Evolutionary conservation across 306 rosid genomes (phyloP), one percentile per base, ranked within the genome.

Genomic region (Urtica urens): DNA sequence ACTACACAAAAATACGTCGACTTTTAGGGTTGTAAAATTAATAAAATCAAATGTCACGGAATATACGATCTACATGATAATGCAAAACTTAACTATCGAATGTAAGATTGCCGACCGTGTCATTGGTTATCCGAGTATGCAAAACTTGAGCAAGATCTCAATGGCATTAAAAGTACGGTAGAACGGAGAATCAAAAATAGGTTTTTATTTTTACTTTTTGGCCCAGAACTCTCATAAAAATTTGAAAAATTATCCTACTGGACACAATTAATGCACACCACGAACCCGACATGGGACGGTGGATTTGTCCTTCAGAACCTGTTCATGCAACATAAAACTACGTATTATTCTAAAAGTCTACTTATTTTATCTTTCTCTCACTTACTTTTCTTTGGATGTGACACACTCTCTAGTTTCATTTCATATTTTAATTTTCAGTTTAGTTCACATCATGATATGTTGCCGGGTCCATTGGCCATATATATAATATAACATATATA

Each of bases 111-210:
- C 60, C 49, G 45, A 69, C 58, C 66, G 38, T 13, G 30, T 33
- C 24, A 41, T 42, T 52, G 62, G 66, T 44, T 39, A 16, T 63
- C 58, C 28, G 62, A 57, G 66, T 63, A 55, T 46, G 48, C 60
- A 58, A 33, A 41, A 7, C n/a, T 52, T 14, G 42, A 25, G 30
- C 51, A 37, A 27, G 44, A 30, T 47, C 59, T 30, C 52, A 16
- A 33, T 50, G 23, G 31, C 57, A 21, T 31, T 33, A 31, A 21
- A 51, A 20, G 28, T 51, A 51, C 26, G 14, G 3, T 40, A 45
- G 35, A 61, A n/a, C 28, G 45, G 38, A 23, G 44, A 43, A 67
- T 23, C 38, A 66, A 27, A 17, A 28, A 11, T 12, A 10, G 21
- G 22, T 10, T n/a, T 8, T 17, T 26, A 10, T 26, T 19, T 35